Conservation (phyloP, 1,284 basidiomycete genomes). For the Fistulina hepatica region DNA sequence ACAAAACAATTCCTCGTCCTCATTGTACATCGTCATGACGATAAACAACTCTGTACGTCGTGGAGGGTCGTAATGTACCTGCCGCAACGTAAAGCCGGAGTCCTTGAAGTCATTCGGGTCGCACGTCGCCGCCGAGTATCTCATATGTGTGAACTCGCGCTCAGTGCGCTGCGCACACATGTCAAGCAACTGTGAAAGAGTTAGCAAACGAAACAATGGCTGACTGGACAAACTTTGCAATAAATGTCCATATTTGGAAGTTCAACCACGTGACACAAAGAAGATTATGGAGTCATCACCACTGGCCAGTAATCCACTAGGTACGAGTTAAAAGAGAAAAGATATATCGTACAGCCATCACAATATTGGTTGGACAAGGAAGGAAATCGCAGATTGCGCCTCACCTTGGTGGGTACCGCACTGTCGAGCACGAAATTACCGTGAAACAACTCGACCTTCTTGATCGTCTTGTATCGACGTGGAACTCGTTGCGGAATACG, state of each 20-base stretch:
- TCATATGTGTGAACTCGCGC: slow-evolving; percentile 91
- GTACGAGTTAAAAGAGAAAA: too few relatives aligned
- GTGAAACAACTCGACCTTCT: slow-evolving; percentile 82
- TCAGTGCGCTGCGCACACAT: slow-evolving; percentile 67
- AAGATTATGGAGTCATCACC: too few relatives aligned
- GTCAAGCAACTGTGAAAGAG: too few relatives aligned
- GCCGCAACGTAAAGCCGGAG: slow-evolving; percentile 73
- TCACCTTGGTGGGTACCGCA: slow-evolving; percentile 76
- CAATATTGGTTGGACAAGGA: too few relatives aligned
- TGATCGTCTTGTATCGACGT: slow-evolving; percentile 82
- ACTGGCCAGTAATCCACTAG: too few relatives aligned
- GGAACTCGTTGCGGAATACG: slow-evolving; percentile 79
- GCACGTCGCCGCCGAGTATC: slow-evolving; percentile 88
- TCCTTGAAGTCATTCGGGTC: slow-evolving; percentile 85
- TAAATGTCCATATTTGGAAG: too few relatives aligned
- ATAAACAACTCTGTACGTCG: slow-evolving; percentile 66
- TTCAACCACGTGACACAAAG: too few relatives aligned
- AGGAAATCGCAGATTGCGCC: too few relatives aligned
- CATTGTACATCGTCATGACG: slow-evolving; percentile 71
- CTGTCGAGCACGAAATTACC: slow-evolving; percentile 87
- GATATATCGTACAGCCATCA: too few relatives aligned
- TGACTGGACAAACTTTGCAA: too few relatives aligned
- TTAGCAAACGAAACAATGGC: too few relatives aligned
- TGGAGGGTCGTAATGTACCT: slow-evolving; percentile 72
- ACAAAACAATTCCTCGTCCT: slow-evolving; percentile 74